A percentile compares a stretch with the other conserved stretches of the same genome.
Conservation (phyloP, 2,329 filamentous ascomycete genomes). For the Sporothrix sp. region DNA sequence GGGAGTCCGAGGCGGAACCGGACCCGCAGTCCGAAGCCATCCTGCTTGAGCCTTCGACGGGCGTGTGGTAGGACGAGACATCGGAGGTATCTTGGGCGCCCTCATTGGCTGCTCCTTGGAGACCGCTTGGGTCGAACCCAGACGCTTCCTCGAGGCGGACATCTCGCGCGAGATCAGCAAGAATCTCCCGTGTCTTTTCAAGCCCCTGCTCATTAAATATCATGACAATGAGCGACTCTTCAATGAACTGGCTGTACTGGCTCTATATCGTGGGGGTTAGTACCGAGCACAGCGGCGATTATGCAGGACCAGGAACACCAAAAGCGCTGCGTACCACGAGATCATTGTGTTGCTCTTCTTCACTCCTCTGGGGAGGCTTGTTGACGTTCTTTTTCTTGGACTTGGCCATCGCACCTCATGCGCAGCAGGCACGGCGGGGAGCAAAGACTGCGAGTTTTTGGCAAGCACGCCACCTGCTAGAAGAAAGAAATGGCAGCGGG, state of each 20-base stretch:
- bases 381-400: background rate
- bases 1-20: background rate
- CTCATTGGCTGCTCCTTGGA: constrained; percentile 21
- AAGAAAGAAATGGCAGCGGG: too few species aligned
- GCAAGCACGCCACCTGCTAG: background rate
- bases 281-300: too few species aligned
- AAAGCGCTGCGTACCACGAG: constrained; percentile 1
- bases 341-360: constrained; percentile 1
- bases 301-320: too few species aligned
- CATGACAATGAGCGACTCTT: constrained; percentile 66
- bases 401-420: background rate
- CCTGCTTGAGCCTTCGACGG: constrained; percentile 9
- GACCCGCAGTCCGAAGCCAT: background rate
- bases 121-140: constrained; percentile 70
- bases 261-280: background rate
- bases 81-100: background rate
- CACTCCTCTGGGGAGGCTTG: background rate
- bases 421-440: too few species aligned
- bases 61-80: background rate
- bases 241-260: constrained; percentile 62
- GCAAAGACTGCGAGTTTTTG: too few species aligned
- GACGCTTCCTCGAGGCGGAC: constrained; percentile 60
- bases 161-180: constrained; percentile 56
- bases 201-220: constrained; percentile 64
- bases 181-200: constrained; percentile 43